Evolutionary conservation across 768 basidiomycete species (phyloP).

Genomic region (Suillus placidus): DNA sequence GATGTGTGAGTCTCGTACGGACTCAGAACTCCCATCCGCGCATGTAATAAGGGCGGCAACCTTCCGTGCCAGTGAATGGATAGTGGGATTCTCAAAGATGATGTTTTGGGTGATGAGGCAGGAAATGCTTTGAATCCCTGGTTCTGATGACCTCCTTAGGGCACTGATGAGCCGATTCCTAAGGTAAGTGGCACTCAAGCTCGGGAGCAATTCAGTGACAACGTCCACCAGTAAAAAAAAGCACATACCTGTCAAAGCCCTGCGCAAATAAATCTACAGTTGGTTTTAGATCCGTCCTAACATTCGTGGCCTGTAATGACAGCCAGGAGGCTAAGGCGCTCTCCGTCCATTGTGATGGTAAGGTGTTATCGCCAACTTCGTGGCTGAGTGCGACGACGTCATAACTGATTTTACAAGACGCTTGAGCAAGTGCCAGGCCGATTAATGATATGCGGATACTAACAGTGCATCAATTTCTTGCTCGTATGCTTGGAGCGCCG

Average conservation of each 20-base stretch:
- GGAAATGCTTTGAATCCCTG: slow-evolving; percentile 9
- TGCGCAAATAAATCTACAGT: slow-evolving; percentile 31
- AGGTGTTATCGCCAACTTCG: background rate
- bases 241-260: slow-evolving; percentile 31
- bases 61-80: slow-evolving; percentile 34
- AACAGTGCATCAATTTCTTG: slow-evolving; percentile 23
- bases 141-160: slow-evolving; percentile 18
- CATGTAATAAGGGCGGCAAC: slow-evolving; percentile 22
- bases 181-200: slow-evolving; percentile 40
- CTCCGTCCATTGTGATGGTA: slow-evolving; percentile 6
- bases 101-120: slow-evolving; percentile 36
- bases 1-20: slow-evolving; percentile 1
- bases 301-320: background rate
- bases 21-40: background rate
- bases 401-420: slow-evolving; percentile 17
- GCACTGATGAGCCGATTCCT: slow-evolving; percentile 38
- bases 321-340: background rate
- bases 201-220: slow-evolving; percentile 12
- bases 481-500: slow-evolving; percentile 19
- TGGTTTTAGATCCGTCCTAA: slow-evolving; percentile 4
- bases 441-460: background rate
- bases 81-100: slow-evolving; percentile 46
- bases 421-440: background rate
- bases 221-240: background rate
- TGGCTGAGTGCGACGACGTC: slow-evolving; percentile 9